Base-by-base conservation (phyloP, 768 basidiomycete genomes). In the Amyloporia xantha region DNA sequence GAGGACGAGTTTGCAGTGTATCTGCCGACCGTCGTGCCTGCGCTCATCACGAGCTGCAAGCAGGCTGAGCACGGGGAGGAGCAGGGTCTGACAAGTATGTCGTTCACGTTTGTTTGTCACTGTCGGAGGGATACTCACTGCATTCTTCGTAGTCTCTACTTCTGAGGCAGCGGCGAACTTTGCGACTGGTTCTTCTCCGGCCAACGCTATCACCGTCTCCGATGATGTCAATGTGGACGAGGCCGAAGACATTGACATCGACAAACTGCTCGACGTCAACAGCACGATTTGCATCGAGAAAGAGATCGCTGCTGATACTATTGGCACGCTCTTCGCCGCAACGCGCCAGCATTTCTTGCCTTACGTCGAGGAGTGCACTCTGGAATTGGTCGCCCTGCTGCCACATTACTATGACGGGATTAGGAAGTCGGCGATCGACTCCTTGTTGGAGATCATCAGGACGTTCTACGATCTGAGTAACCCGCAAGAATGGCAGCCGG, bases 251-350 rank as follows among this genome's bases (percentile, higher is more conserved):
- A 65, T 89, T 39, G 89, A 92, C 58, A 67, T 91, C 43, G 90
- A 91, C 58, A 91, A 91, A 67, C 74, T 91, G 67, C 78, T 92
- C 62, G 89, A 92, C 53, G 91, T 94, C 53, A 95, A 93, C 72
- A 91, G 87, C 58, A 94, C 93, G 19, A 86, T 98, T 56, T 94
- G 94, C 37, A 92, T 98, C 48, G 96, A 99, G 75, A 99, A 99
- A 69, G 96, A 99, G 73, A 96, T 97, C 52, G 94, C 96, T 19
- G 91, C 92, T 21, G 94, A 98, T 64, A 91, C 94, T 4, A 84
- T 98, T 55, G 93, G 95, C 52, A 85, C 87, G 28, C 69, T 99
- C 53, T 98, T 98, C 64, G 74, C 80, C 25, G 77, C 87, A 10
- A 91, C 90, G 25, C 81, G 82, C 59, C 68, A 66, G 41, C 84